Base-by-base conservation (phyloP, 176 grass and related monocot genomes). In the Aegilops speltoides region DNA sequence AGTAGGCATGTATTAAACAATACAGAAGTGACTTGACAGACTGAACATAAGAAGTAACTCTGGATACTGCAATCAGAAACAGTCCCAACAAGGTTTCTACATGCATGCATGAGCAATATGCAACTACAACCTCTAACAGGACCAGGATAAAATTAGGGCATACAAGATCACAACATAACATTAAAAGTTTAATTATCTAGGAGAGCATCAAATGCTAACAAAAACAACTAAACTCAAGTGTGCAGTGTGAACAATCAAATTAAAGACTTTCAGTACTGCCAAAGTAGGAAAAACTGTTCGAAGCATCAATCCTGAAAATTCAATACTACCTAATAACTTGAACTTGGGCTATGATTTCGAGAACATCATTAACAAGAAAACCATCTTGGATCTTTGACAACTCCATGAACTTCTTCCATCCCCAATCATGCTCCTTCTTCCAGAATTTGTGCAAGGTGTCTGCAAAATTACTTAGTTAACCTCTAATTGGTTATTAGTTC, bases 341-440 rank as follows among this genome's bases (percentile, higher is more conserved):
- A 86, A 99, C 97, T 94, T 99, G 93, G 78, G 97, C 97, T 84
- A 92, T 99, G 76, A 96, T 96, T 88, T 94, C 85, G 73, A 94
- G 90, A 65, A 86, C 92, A 82, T 99, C 94, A 32, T 92, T 87
- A 78, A 91, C 92, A 89, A 99, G 86, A 87, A 99, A 99, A 60
- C 92, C 97, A 90, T 99, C 94, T 75, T 96, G 80, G 26, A 99
- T 82, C 78, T 99, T 99, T 77, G 97, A 96, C 67, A 99, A 82
- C 71, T 99, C 97, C 97, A 99, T 99, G 81, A 99, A 98, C 57
- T 98, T 98, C 81, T 95, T 98, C 96, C 96, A 98, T 40, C 96
- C 96, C 96, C 96, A 98, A 88, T 99, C 97, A 94, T 99, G 94
- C 62, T 96, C 97, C 84, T 99, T 98, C 90, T 98, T 99, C 94